Evolutionary conservation across 2,329 filamentous ascomycete genomes (phyloP).

Genomic region (Zymoseptoria brevis): DNA sequence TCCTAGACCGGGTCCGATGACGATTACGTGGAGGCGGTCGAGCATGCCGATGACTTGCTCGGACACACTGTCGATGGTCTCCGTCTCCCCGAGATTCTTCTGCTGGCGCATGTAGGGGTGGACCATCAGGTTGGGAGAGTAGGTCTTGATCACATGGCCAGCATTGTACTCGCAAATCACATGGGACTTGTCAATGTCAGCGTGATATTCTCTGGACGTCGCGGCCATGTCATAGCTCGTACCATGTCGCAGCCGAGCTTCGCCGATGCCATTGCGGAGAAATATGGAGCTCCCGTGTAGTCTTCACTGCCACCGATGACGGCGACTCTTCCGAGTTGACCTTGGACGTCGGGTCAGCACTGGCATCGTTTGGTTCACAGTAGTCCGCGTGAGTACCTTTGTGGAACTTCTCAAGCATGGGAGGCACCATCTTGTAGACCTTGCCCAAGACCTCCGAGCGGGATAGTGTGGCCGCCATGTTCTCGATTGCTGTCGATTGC

Average conservation of each 20-base stretch:
- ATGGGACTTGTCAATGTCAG: constrained; percentile 55
- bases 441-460: constrained; percentile 70
- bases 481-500: not conserved
- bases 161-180: constrained; percentile 92
- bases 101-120: constrained; percentile 88
- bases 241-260: constrained; percentile 87
- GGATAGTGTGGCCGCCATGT: constrained; percentile 44
- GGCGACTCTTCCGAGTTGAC: constrained; percentile 82
- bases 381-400: constrained; percentile 56
- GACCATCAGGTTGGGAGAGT: constrained; percentile 97
- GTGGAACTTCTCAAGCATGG: constrained; percentile 91
- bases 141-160: constrained; percentile 82
- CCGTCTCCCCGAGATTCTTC: constrained; percentile 46
- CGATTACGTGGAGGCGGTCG: constrained; percentile 78
- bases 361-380: not conserved
- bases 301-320: constrained; percentile 94
- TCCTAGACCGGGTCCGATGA: constrained; percentile 86
- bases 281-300: constrained; percentile 95
- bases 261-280: constrained; percentile 94
- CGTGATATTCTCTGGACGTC: not conserved
- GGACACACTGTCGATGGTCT: constrained; percentile 56
- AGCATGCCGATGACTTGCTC: constrained; percentile 69
- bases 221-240: constrained; percentile 16
- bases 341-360: constrained; percentile 38
- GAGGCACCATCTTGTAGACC: constrained; percentile 84